A percentile compares a stretch with the other conserved stretches of the same genome.
phyloP scores from a whole-genome alignment of 768 basidiomycete genomes.

The Xerocomellus amylosporus region DNA sequence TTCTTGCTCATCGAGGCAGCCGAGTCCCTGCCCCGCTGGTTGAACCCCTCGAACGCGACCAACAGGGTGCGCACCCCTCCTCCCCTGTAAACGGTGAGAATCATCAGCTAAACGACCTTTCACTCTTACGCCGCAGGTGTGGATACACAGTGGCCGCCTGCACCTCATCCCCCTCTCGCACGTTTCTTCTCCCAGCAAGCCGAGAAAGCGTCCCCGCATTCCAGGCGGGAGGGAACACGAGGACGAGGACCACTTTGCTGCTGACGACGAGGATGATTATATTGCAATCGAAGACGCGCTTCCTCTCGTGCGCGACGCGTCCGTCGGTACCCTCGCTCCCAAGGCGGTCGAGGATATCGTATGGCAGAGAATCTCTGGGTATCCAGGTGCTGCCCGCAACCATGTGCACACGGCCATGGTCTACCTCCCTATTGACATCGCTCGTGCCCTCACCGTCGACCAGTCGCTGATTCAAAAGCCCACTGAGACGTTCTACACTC shows the following conservation, averaged over 20 bases:
- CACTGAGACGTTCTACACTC: constrained; percentile 90
- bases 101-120: constrained; percentile 30
- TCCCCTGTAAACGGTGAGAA: constrained; percentile 31
- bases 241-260: constrained; percentile 44
- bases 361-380: constrained; percentile 73
- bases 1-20: constrained; percentile 97
- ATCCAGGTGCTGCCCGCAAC: constrained; percentile 60
- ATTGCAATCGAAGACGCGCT: constrained; percentile 63
- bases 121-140: constrained; percentile 61
- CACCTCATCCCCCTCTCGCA: constrained; percentile 85
- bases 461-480: constrained; percentile 81
- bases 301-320: constrained; percentile 52
- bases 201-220: constrained; percentile 45
- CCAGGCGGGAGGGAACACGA: constrained; percentile 45
- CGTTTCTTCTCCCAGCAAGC: constrained; percentile 62
- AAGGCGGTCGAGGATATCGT: constrained; percentile 58
- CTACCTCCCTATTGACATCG: constrained; percentile 78
- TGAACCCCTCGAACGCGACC: constrained; percentile 85
- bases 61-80: constrained; percentile 74
- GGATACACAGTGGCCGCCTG: constrained; percentile 80
- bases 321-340: constrained; percentile 58
- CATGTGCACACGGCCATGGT: constrained; percentile 79
- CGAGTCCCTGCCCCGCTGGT: constrained; percentile 83
- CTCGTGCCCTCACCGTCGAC: constrained; percentile 60
- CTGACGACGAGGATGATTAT: constrained; percentile 47